Percentiles rank a stretch among this genome's conserved stretches.
phyloP scores from a whole-genome alignment of 2,329 filamentous ascomycete genomes.

The Chaetomium olivaceum region DNA sequence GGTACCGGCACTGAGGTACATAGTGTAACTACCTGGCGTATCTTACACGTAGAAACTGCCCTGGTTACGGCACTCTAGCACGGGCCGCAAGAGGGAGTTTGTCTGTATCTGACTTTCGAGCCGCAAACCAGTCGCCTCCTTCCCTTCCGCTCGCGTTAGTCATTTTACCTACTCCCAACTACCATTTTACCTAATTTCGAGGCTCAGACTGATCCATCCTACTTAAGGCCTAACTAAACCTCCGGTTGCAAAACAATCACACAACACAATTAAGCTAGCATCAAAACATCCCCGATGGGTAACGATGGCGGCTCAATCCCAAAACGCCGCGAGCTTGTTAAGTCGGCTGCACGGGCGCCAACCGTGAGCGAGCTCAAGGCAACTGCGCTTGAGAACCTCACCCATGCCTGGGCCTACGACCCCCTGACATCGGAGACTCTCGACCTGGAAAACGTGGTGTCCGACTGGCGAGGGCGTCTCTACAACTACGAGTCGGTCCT shows the following conservation, averaged over 20 bases:
- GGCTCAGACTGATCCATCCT: neutral
- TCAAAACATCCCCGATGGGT: conserved; percentile 63
- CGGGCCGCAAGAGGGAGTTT: no score
- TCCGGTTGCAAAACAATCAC: neutral
- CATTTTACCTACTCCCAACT: neutral
- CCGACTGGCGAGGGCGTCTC: conserved; percentile 77
- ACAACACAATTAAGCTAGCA: neutral
- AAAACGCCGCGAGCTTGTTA: conserved; percentile 92
- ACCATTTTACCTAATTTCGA: neutral
- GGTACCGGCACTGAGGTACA: no score
- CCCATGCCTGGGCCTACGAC: conserved; percentile 84
- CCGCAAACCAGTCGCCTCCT: neutral
- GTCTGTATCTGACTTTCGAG: neutral
- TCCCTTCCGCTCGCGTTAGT: neutral
- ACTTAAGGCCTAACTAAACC: neutral
- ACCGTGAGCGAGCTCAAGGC: conserved; percentile 88
- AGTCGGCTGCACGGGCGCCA: conserved; percentile 80
- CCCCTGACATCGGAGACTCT: conserved; percentile 80
- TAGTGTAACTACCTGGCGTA: no score
- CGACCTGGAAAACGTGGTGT: conserved; percentile 70
- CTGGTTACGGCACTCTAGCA: no score
- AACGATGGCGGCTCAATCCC: conserved; percentile 98
- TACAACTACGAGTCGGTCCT: conserved; percentile 96
- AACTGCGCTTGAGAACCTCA: conserved; percentile 78
- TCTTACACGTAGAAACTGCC: no score